phyloP scores from a whole-genome alignment of 1,284 basidiomycete genomes.

The Gymnopus androsaceus region DNA sequence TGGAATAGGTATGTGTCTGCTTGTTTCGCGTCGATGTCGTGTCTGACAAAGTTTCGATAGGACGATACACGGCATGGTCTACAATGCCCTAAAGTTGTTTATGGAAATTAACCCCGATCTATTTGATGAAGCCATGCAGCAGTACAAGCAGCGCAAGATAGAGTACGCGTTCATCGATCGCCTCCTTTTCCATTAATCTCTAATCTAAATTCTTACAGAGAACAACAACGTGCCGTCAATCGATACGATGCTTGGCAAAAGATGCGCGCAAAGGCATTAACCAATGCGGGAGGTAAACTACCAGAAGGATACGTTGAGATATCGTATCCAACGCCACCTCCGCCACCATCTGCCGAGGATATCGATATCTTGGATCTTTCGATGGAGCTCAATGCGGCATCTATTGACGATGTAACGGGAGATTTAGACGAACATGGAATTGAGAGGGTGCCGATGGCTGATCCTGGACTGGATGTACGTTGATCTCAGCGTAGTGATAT shows the following conservation, averaged over 20 bases:
- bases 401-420: slow-evolving; percentile 76
- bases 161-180: slow-evolving; percentile 55
- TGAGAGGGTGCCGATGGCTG: slow-evolving; percentile 86
- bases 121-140: slow-evolving; percentile 92
- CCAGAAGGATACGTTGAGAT: slow-evolving; percentile 67
- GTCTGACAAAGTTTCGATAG: slow-evolving; percentile 41
- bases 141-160: slow-evolving; percentile 88
- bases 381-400: slow-evolving; percentile 83
- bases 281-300: slow-evolving; percentile 70
- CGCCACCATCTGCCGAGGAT: slow-evolving; percentile 79
- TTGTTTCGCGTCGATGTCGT: slow-evolving; percentile 5
- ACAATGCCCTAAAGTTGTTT: slow-evolving; percentile 96
- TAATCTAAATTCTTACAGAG: slow-evolving; percentile 61
- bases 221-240: slow-evolving; percentile 78
- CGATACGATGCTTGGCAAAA: slow-evolving; percentile 86
- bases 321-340: slow-evolving; percentile 70
- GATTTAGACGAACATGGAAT: slow-evolving; percentile 83
- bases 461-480: slow-evolving; percentile 84
- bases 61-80: slow-evolving; percentile 99
- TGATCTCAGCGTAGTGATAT: slow-evolving; percentile 23
- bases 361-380: slow-evolving; percentile 83
- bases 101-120: slow-evolving; percentile 99
- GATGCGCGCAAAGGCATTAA: slow-evolving; percentile 71
- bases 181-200: slow-evolving; percentile 10
- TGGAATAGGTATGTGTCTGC: slow-evolving; percentile 87